Base-by-base conservation (phyloP, 1,284 basidiomycete genomes). In the Porodaedalea pini region DNA sequence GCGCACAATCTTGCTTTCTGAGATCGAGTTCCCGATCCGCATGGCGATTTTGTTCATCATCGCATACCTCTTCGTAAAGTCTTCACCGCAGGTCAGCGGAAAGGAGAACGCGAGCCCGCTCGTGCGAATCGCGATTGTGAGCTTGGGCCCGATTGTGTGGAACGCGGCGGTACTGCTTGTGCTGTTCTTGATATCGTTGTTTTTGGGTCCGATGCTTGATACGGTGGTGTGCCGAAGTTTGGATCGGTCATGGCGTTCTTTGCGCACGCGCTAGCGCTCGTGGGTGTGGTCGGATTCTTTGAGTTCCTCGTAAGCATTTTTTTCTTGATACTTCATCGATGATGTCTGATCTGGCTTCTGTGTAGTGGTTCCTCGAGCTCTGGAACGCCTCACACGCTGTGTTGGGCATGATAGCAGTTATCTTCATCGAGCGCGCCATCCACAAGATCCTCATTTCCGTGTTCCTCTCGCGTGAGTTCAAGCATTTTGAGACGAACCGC, bases 401-500 rank as follows among this genome's bases (percentile, higher is more conserved):
- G 17, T 78, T 95, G 43, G 94, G 94, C 60, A 78, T 95, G 57
- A 90, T 96, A 65, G 80, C 92, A 4, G 85, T 92, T 58, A 90
- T 95, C 61, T 81, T 85, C 57, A 90, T 97, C 55, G 93, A 98
- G 71, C 85, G 94, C 58, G 90, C 90, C 25, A 75, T 97, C 63
- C 88, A 94, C 82, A 98, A 98, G 77, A 79, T 94, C 58, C 76
- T 96, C 62, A 97, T 98, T 65, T 78, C 94, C 0, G 86, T 95
- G 56, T 92, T 95, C 82, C 77, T 98, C 41, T 90, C 92, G 32
- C 87, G 94, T 63, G 94, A 98, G 73, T 95, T 96, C 82, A 97
- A 97, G 76, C 92, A 96, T 68, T 94, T 98, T 70, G 94, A 97
- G 76, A 94, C 92, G 19, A 98, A 97, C 75, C 81, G 93, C 32